phyloP scores from a whole-genome alignment of 2,329 filamentous ascomycete species.

The Paraphaeosphaeria sporulosa region DNA sequence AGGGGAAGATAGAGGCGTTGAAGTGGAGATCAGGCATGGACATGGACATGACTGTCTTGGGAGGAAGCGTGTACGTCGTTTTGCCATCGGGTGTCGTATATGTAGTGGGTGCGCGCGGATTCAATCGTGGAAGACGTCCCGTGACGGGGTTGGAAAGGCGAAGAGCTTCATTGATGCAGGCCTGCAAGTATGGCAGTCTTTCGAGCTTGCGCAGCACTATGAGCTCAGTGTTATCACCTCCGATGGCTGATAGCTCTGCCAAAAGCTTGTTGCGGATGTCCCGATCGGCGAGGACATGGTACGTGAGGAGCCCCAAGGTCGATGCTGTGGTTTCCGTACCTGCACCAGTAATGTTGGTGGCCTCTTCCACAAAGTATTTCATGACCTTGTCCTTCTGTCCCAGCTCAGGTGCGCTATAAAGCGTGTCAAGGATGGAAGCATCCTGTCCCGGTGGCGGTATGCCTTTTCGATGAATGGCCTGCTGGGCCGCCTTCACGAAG shows the following conservation, averaged over 20 bases:
- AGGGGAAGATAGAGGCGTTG: slow-evolving; percentile 6
- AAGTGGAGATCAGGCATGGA: slow-evolving; percentile 7
- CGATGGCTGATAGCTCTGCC: neutral
- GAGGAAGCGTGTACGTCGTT: slow-evolving; percentile 5
- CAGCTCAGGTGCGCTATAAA: slow-evolving; percentile 1
- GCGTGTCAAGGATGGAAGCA: slow-evolving; percentile 2
- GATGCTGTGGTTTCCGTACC: slow-evolving; percentile 5
- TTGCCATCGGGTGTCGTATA: slow-evolving; percentile 5
- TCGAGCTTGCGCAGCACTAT: neutral
- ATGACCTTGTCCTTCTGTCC: slow-evolving; percentile 1
- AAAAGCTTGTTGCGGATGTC: neutral
- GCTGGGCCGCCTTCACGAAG: neutral
- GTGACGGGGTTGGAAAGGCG: slow-evolving; percentile 1
- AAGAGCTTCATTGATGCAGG: slow-evolving; percentile 10
- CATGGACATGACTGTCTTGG: slow-evolving; percentile 7
- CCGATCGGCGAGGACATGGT: neutral
- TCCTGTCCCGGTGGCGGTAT: neutral
- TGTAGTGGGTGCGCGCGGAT: neutral
- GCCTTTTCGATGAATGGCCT: slow-evolving; percentile 1
- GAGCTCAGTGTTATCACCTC: neutral
- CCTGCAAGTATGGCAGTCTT: slow-evolving; percentile 7
- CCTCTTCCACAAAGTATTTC: neutral
- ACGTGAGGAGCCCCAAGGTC: neutral
- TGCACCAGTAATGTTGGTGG: neutral
- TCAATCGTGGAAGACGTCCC: slow-evolving; percentile 2